phyloP scores from a whole-genome alignment of 768 basidiomycete species.

The Calocera viscosa region DNA sequence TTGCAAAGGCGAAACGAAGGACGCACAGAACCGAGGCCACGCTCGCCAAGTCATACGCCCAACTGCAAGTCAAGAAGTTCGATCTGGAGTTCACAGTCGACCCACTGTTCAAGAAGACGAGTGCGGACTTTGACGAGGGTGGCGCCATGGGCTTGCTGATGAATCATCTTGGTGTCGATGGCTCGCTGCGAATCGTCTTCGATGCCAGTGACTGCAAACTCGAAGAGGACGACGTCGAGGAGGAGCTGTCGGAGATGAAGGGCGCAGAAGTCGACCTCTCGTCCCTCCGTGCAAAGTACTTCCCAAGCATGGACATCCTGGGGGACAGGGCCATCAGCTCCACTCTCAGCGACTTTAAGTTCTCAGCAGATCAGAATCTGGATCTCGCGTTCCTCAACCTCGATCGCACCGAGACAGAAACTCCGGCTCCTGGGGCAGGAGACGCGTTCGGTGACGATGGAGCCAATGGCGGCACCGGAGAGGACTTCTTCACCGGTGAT shows the following conservation, averaged over 20 bases:
- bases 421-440: conserved; percentile 10
- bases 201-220: conserved; percentile 83
- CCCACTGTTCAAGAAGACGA: conserved; percentile 94
- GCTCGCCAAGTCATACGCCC: conserved; percentile 71
- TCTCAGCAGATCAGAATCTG: conserved; percentile 53
- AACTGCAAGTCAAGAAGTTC: conserved; percentile 79
- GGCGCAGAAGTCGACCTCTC: conserved; percentile 40
- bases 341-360: conserved; percentile 70
- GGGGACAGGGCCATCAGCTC: conserved; percentile 65
- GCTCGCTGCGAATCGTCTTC: conserved; percentile 80
- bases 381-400: conserved; percentile 50
- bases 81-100: conserved; percentile 95
- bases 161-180: conserved; percentile 87
- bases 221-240: conserved; percentile 55
- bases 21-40: conserved; percentile 64
- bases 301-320: conserved; percentile 54
- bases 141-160: conserved; percentile 90
- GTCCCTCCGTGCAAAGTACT: conserved; percentile 43
- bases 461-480: conserved; percentile 11
- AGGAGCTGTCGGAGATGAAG: conserved; percentile 44
- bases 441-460: conserved; percentile 10
- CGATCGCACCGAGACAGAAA: conserved; percentile 29
- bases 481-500: conserved; percentile 60
- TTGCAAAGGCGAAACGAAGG: neutral
- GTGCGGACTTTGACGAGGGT: conserved; percentile 96